Evolutionary conservation across 371 early-diverging fungal species (phyloP).

Genomic region (Mucor circinelloides): DNA sequence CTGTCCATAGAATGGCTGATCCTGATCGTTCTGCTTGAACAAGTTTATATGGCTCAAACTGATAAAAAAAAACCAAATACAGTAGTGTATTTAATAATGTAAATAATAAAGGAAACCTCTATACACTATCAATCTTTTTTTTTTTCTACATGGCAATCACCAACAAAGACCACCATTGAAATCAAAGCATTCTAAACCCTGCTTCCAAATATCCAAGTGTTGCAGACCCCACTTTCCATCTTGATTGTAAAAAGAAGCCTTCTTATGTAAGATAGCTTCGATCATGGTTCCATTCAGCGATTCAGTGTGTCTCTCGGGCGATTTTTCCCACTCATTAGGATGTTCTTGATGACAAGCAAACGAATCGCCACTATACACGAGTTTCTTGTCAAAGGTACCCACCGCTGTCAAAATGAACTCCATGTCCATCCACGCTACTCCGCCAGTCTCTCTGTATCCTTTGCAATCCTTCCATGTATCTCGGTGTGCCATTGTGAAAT

Average conservation of each 20-base stretch:
- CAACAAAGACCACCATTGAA: conserved; percentile 41
- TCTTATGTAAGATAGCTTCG: conserved; percentile 29
- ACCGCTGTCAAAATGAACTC: conserved; percentile 47
- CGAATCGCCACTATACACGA: conserved; percentile 35
- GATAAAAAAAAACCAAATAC: too few species aligned
- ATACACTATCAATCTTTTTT: too few species aligned
- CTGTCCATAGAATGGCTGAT: conserved; percentile 68
- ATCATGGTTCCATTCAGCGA: conserved; percentile 13
- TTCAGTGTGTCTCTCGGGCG: conserved; percentile 30
- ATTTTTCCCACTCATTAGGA: conserved; percentile 41
- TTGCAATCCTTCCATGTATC: conserved; percentile 45
- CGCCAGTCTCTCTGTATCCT: conserved; percentile 48
- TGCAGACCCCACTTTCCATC: conserved; percentile 43
- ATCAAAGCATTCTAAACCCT: conserved; percentile 42
- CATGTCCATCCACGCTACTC: conserved; percentile 51
- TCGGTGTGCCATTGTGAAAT: conserved; percentile 50
- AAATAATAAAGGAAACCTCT: too few species aligned
- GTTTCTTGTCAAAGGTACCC: conserved; percentile 35
- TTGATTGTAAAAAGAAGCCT: conserved; percentile 32
- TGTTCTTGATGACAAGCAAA: conserved; percentile 52
- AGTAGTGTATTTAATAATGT: too few species aligned
- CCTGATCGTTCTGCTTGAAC: conserved; percentile 50
- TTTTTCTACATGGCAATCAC: background rate
- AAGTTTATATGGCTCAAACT: too few species aligned
- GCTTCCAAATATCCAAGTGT: conserved; percentile 41